phyloP scores from a whole-genome alignment of 805 yeast species.

The Soucietia sequanensis region DNA sequence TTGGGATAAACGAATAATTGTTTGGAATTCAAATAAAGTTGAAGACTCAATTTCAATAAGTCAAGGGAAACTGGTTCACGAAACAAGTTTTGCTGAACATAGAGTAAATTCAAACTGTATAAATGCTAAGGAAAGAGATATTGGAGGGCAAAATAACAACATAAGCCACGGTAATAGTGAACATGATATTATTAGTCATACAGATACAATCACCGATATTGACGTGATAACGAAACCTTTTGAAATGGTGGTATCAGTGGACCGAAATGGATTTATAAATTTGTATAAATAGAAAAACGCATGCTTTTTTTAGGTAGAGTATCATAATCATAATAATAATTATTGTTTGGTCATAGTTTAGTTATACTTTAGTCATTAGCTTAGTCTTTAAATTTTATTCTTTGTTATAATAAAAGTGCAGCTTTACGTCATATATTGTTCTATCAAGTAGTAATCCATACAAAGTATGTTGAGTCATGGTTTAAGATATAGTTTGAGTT shows the following conservation, averaged over 20 bases:
- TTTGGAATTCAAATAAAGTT: conserved; percentile 26
- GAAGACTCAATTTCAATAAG: conserved; percentile 14
- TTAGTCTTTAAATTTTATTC: no score
- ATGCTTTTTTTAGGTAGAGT: background rate
- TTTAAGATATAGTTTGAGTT: no score
- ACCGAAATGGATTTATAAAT: conserved; percentile 63
- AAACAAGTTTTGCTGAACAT: conserved; percentile 7
- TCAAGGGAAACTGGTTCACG: background rate
- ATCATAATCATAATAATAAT: no score
- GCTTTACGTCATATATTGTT: no score
- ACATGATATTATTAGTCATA: conserved; percentile 25
- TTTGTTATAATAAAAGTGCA: no score
- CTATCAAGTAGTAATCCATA: no score
- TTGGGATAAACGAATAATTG: conserved; percentile 21
- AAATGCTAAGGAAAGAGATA: conserved; percentile 9
- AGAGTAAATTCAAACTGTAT: conserved; percentile 11
- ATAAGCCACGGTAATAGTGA: background rate
- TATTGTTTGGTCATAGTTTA: no score
- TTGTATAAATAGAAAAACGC: conserved; percentile 53
- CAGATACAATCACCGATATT: conserved; percentile 51
- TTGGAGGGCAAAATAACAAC: background rate
- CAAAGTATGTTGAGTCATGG: no score
- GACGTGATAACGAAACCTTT: conserved; percentile 48
- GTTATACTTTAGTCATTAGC: no score
- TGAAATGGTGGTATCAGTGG: conserved; percentile 63